phyloP scores from a whole-genome alignment of 2,329 filamentous ascomycete species.

The Fonsecaea erecta region DNA sequence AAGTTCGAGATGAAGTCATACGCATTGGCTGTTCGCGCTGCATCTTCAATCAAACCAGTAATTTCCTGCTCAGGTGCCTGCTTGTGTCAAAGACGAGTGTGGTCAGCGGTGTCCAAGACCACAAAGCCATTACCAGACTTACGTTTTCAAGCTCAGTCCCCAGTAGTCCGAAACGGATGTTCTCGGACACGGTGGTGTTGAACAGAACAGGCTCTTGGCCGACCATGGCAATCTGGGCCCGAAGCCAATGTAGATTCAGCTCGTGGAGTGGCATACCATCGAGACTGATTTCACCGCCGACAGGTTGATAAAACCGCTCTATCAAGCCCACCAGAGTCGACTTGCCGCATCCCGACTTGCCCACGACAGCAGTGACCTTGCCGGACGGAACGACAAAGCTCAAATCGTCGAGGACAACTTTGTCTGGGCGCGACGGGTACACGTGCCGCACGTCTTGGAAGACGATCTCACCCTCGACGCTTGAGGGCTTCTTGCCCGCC shows the following conservation, averaged over 20 bases:
- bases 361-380: slow-evolving; percentile 92
- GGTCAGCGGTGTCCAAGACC: background rate
- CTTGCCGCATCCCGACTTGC: slow-evolving; percentile 92
- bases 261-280: slow-evolving; percentile 81
- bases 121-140: background rate
- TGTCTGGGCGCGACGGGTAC: slow-evolving; percentile 90
- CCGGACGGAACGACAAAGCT: slow-evolving; percentile 79
- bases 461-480: slow-evolving; percentile 76
- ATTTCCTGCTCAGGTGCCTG: background rate
- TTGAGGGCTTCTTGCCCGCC: slow-evolving; percentile 70
- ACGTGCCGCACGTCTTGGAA: slow-evolving; percentile 85
- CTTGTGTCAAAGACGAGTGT: background rate
- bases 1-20: slow-evolving; percentile 84
- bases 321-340: slow-evolving; percentile 91
- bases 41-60: slow-evolving; percentile 72
- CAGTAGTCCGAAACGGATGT: slow-evolving; percentile 87
- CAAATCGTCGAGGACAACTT: slow-evolving; percentile 83
- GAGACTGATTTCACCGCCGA: slow-evolving; percentile 75
- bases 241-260: slow-evolving; percentile 86
- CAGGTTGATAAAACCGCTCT: slow-evolving; percentile 90
- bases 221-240: slow-evolving; percentile 88
- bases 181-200: slow-evolving; percentile 82
- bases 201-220: slow-evolving; percentile 93
- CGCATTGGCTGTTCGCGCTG: slow-evolving; percentile 87
- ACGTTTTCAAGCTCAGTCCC: slow-evolving; percentile 43